Conservation (phyloP, 805 yeast species). For the Candida peoriensis region DNA sequence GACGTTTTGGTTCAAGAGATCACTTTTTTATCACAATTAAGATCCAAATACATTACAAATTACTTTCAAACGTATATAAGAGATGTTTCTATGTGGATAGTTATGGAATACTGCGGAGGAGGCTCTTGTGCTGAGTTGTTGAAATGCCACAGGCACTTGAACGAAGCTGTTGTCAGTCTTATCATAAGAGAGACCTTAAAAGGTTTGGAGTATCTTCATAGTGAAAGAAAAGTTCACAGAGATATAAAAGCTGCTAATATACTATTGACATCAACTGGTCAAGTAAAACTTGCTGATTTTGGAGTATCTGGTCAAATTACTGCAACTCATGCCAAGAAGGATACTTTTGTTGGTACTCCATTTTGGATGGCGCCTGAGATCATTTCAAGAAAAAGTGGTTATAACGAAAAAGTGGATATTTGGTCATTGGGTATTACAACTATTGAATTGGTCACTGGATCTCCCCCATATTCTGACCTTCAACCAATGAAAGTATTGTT, state of each 20-base stretch:
- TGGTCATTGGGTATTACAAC: slow-evolving; percentile 96
- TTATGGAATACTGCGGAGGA: slow-evolving; percentile 94
- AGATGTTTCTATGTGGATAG: slow-evolving; percentile 75
- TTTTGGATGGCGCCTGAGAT: slow-evolving; percentile 99
- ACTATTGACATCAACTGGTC: slow-evolving; percentile 61
- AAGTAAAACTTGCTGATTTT: slow-evolving; percentile 83
- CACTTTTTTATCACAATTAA: slow-evolving; percentile 60
- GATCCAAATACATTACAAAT: slow-evolving; percentile 57
- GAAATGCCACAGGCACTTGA: slow-evolving; percentile 45
- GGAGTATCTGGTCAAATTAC: slow-evolving; percentile 85
- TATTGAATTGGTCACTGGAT: slow-evolving; percentile 77
- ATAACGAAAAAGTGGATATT: slow-evolving; percentile 83
- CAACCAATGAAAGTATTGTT: slow-evolving; percentile 77
- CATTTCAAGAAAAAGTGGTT: slow-evolving; percentile 56
- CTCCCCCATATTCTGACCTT: slow-evolving; percentile 69
- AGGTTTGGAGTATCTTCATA: slow-evolving; percentile 76
- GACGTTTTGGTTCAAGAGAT: slow-evolving; percentile 72
- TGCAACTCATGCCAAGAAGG: slow-evolving; percentile 54
- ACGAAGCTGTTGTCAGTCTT: slow-evolving; percentile 56
- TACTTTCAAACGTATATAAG: slow-evolving; percentile 59
- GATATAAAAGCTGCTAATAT: slow-evolving; percentile 91
- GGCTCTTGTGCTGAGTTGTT: slow-evolving; percentile 83
- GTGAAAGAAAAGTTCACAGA: slow-evolving; percentile 73
- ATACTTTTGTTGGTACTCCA: slow-evolving; percentile 92
- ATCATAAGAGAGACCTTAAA: slow-evolving; percentile 58